Evolutionary conservation across 2,329 filamentous ascomycete species (phyloP), one percentile per base, ranked within the genome.

Genomic region (Nothopassalora personata): DNA sequence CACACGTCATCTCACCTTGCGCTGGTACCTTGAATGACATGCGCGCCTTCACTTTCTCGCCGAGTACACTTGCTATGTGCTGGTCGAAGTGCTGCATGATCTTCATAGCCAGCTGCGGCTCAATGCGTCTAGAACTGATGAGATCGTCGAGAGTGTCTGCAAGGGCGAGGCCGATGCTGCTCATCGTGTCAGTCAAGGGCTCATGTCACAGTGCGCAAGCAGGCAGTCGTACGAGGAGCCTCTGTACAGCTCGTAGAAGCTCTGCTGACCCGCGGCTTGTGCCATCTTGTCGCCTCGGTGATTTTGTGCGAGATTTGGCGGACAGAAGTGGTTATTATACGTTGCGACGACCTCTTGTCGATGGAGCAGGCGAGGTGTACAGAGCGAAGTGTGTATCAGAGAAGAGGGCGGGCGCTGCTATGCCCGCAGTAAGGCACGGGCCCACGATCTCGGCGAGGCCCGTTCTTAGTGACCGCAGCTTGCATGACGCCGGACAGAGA

Each of bases 41-140:
- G 53, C 93, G 86, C 27, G 90, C 86, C 78, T 95, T 96, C 68
- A 99, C 94, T 73, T 90, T 94, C 57, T 96, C 92, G 61, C 91
- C 89, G 39, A 99, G 80, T 19, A 93, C 89, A 71, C 97, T 91
- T 15, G 94, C 90, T 57, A 99, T 91, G 48, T 90, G 88, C 69
- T 91, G 88, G 77, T 99, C 94, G 75, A 97, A 99, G 78, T 96
- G 95, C 67, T 87, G 86, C 62, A 99, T 84, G 65, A 99, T 95
- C 83, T 96, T 96, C 91, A 99, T 97, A 53, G 94, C 94, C 48
- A 99, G 85, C 79, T 99, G 94, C 30, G 94, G 94, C 77, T 97
- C 93, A 78, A 99, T 97, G 67, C 90, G 90, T 71, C 91, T 88
- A 67, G 93, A 89, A 73, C 90, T 93, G 77, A 99, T 97, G 67